A percentile compares a stretch with the other conserved stretches of the same genome.
These are phyloP conservation scores for Pelargonium australe DNA, from an alignment of 441 rosid genomes.

Conservation along the genomic window DNA sequence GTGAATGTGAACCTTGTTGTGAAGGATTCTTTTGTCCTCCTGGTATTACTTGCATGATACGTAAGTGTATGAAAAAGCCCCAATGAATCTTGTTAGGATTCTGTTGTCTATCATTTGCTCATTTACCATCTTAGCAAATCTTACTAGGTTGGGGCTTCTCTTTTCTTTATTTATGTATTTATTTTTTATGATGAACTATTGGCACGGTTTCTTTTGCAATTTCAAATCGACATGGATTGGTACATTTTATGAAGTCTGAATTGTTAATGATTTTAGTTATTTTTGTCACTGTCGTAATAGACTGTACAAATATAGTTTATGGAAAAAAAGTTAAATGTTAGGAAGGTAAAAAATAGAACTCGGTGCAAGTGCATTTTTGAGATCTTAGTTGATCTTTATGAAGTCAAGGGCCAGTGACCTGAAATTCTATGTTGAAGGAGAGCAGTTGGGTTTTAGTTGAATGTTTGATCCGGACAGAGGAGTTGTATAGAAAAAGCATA, in stretches of 20 bases:
- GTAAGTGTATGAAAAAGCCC: slow-evolving; percentile 20
- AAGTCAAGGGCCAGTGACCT: background rate
- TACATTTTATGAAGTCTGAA: background rate
- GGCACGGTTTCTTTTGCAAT: slow-evolving; percentile 1
- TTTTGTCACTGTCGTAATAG: background rate
- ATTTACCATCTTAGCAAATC: background rate
- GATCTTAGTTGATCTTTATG: background rate
- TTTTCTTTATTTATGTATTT: background rate
- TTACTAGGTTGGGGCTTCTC: background rate
- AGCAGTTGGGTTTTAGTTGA: background rate
- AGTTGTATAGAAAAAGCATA: background rate
- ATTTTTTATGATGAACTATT: background rate
- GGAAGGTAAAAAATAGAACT: background rate
- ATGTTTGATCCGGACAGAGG: background rate
- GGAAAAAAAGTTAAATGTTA: background rate
- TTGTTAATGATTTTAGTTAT: background rate
- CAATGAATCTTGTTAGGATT: slow-evolving; percentile 3
- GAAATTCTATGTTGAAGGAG: background rate
- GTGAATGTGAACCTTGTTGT: slow-evolving; percentile 54
- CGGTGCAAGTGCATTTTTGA: background rate
- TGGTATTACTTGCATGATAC: slow-evolving; percentile 69
- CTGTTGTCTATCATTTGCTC: background rate
- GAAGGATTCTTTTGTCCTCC: slow-evolving; percentile 72
- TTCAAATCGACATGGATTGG: background rate
- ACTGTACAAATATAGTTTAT: background rate